phyloP scores from a whole-genome alignment of 2,329 filamentous ascomycete genomes.

The Herpotrichia juniperi region DNA sequence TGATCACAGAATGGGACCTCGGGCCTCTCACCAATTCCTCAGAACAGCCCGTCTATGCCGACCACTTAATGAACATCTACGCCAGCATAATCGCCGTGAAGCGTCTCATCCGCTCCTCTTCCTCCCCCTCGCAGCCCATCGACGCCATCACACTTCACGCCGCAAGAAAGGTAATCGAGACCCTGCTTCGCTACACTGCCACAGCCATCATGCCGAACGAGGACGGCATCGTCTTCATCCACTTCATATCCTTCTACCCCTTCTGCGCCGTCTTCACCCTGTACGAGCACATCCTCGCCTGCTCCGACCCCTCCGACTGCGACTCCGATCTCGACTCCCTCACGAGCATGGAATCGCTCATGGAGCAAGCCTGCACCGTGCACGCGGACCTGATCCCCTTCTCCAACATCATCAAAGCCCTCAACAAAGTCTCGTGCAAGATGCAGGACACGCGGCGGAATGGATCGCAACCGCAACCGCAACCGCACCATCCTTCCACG shows the following conservation, averaged over 20 bases:
- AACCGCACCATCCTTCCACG: background rate
- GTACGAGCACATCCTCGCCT: conserved; percentile 35
- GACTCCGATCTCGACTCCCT: conserved; percentile 30
- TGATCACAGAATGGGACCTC: conserved; percentile 29
- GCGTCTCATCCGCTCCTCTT: conserved; percentile 16
- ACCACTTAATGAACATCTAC: conserved; percentile 31
- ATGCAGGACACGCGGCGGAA: conserved; percentile 24
- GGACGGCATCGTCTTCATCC: conserved; percentile 18
- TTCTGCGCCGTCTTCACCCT: conserved; percentile 38
- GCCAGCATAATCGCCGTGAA: conserved; percentile 33
- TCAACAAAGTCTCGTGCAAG: conserved; percentile 35
- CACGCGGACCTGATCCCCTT: conserved; percentile 26
- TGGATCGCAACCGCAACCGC: background rate
- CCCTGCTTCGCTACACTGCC: conserved; percentile 26
- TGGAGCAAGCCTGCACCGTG: conserved; percentile 21
- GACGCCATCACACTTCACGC: conserved; percentile 24
- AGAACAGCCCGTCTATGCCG: conserved; percentile 23
- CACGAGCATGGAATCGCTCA: conserved; percentile 25
- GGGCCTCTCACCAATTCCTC: conserved; percentile 11
- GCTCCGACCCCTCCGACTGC: conserved; percentile 26
- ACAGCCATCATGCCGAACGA: background rate
- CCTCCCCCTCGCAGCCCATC: conserved; percentile 7
- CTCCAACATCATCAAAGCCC: conserved; percentile 32
- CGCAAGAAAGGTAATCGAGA: conserved; percentile 28
- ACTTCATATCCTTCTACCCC: conserved; percentile 37